These are phyloP conservation scores for Cryptococcus deneoformans DNA, from an alignment of 1,284 basidiomycete genomes.

Conservation along the genomic window DNA sequence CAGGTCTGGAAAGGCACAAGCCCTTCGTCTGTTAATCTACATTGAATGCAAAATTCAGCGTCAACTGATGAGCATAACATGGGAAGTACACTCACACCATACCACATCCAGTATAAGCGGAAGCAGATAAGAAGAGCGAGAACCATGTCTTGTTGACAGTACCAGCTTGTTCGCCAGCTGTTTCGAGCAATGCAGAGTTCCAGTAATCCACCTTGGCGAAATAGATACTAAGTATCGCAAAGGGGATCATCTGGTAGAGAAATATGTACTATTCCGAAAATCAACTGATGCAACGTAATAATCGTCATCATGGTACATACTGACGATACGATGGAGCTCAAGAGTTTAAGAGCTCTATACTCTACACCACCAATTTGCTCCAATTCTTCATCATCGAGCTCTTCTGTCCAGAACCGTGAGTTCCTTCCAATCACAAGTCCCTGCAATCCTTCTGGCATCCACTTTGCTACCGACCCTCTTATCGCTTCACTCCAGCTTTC, in stretches of 20 bases:
- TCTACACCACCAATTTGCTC: slow-evolving; percentile 38
- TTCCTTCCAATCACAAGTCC: slow-evolving; percentile 36
- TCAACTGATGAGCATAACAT: not conserved
- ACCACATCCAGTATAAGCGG: slow-evolving; percentile 29
- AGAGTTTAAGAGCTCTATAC: slow-evolving; percentile 31
- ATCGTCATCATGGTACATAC: slow-evolving; percentile 15
- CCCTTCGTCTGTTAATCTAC: slow-evolving; percentile 29
- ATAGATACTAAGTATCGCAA: slow-evolving; percentile 35
- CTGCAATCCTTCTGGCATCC: slow-evolving; percentile 29
- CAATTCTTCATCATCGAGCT: slow-evolving; percentile 36
- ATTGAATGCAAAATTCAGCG: slow-evolving; percentile 14
- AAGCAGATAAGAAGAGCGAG: slow-evolving; percentile 23
- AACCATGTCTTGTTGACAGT: slow-evolving; percentile 33
- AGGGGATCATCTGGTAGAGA: slow-evolving; percentile 31
- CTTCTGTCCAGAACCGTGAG: slow-evolving; percentile 37
- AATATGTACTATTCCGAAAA: slow-evolving; percentile 25
- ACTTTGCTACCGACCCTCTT: slow-evolving; percentile 21
- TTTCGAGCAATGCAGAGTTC: slow-evolving; percentile 20
- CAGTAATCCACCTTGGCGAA: slow-evolving; percentile 20
- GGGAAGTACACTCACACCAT: slow-evolving; percentile 21
- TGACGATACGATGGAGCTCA: slow-evolving; percentile 23
- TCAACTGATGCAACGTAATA: too few relatives aligned
- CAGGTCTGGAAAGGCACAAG: slow-evolving; percentile 27
- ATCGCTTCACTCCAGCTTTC: slow-evolving; percentile 18
- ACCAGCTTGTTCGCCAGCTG: slow-evolving; percentile 17